Percentiles rank a stretch among this genome's conserved stretches.
phyloP scores from a whole-genome alignment of 176 grass and related monocot species.

The Zea luxurians region DNA sequence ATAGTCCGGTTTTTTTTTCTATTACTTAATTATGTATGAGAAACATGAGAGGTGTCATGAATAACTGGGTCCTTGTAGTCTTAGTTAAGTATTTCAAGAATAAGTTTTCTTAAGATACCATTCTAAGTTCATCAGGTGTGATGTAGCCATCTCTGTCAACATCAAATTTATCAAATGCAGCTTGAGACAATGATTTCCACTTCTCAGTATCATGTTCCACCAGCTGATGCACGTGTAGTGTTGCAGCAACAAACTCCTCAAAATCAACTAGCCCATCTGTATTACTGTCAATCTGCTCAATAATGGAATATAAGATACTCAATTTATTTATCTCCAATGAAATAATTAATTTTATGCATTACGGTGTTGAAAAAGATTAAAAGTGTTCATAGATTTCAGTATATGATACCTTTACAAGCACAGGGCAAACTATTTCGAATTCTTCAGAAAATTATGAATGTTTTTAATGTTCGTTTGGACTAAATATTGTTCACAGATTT shows the following conservation, averaged over 20 bases:
- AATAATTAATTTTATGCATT: slow-evolving; percentile 24
- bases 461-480: background rate
- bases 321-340: background rate
- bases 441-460: background rate
- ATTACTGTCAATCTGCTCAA: slow-evolving; percentile 85
- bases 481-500: background rate
- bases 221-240: slow-evolving; percentile 86
- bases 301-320: background rate
- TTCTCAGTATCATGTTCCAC: slow-evolving; percentile 82
- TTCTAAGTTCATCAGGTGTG: slow-evolving; percentile 86
- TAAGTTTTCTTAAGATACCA: slow-evolving; percentile 48
- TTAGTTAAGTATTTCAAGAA: slow-evolving; percentile 6
- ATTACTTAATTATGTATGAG: background rate
- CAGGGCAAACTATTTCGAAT: background rate
- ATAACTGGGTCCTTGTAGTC: background rate
- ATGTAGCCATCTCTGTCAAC: slow-evolving; percentile 89
- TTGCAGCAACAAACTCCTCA: slow-evolving; percentile 87
- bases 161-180: slow-evolving; percentile 93
- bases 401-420: background rate
- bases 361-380: background rate
- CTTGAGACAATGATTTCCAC: slow-evolving; percentile 75
- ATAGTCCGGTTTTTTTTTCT: background rate
- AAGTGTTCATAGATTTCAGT: background rate
- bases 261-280: slow-evolving; percentile 97
- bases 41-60: slow-evolving; percentile 3